Percentiles rank a stretch among this genome's conserved stretches.
These are phyloP conservation scores for Xylaria sp. DNA, from an alignment of 2,329 filamentous ascomycete genomes.

Conservation along the genomic window DNA sequence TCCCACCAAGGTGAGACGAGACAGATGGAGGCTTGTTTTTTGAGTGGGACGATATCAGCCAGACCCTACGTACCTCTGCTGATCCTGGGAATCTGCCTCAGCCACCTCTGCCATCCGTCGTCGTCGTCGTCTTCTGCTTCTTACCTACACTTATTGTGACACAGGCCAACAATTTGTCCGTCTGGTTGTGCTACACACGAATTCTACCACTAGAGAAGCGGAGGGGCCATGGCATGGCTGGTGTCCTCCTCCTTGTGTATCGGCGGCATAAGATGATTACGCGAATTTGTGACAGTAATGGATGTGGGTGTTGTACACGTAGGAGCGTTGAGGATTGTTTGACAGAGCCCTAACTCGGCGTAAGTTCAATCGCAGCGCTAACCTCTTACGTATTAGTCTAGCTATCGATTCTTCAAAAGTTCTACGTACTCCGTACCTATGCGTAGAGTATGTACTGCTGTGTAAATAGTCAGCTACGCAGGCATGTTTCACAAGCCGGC, in stretches of 20 bases:
- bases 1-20: conserved; percentile 1
- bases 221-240: background rate
- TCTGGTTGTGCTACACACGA: background rate
- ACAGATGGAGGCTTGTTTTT: conserved; percentile 16
- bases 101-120: background rate
- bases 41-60: conserved; percentile 28
- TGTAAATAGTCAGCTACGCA: background rate
- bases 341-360: conserved; percentile 16
- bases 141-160: background rate
- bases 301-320: conserved; percentile 26
- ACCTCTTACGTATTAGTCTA: conserved; percentile 12
- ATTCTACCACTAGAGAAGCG: background rate
- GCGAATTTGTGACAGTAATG: conserved; percentile 17
- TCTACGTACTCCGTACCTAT: background rate
- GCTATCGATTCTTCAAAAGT: background rate
- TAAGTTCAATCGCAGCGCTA: conserved; percentile 7
- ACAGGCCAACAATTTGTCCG: background rate
- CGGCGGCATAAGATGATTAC: conserved; percentile 12
- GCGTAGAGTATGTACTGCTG: background rate
- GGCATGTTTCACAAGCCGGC: conserved; percentile 19
- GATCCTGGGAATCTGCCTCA: background rate
- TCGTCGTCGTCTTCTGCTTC: background rate
- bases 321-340: conserved; percentile 14
- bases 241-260: background rate
- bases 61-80: conserved; percentile 1